Base-by-base conservation (phyloP, 2,329 filamentous ascomycete genomes). In the Trichocomaceae sp. region DNA sequence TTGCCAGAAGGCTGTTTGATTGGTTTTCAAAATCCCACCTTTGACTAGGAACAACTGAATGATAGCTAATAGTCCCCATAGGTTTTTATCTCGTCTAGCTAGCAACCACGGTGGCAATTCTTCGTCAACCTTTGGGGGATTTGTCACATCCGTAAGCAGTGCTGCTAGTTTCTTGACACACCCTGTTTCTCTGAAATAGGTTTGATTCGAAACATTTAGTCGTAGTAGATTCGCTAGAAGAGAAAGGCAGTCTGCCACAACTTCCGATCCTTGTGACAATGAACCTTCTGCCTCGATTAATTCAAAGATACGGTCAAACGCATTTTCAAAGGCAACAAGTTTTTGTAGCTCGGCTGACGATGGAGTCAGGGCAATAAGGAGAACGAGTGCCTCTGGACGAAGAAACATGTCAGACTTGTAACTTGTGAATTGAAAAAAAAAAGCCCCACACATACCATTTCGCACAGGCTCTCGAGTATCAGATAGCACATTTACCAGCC, bases 271-370 rank as follows among this genome's bases (percentile, higher is more conserved):
- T 62, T 95, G 85, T 4, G 79, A 80, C 45, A 99, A 75, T 2
- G 86, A 87, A 0, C 93, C 93, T 64, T 99, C 93, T 0, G 79
- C 77, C 60, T 86, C 81, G 52, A 99, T 88, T 52, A 97, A 85
- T 45, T 79, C 79, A 68, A 97, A 96, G 23, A 95, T 77, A 44
- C 86, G 84, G 58, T 93, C 90, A 64, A 96, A 97, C 0, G 91
- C 89, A 77, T 90, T 92, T 65, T 96, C 90, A 62, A 96, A 97
- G 0, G 90, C 93, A 22, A 97, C 91, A 1, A 97, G 80, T 70
- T 97, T 97, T 68, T 97, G 91, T 51, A 99, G 82, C 64, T 97
- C 91, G 42, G 85, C 76, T 8, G 92, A 96, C 0, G 85, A 85
- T 29, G 90, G 88, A 0, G 93, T 96, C 29, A 99, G 79, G 55